Evolutionary conservation across 805 yeast species (phyloP).

Genomic region (Nakazawaea populi): DNA sequence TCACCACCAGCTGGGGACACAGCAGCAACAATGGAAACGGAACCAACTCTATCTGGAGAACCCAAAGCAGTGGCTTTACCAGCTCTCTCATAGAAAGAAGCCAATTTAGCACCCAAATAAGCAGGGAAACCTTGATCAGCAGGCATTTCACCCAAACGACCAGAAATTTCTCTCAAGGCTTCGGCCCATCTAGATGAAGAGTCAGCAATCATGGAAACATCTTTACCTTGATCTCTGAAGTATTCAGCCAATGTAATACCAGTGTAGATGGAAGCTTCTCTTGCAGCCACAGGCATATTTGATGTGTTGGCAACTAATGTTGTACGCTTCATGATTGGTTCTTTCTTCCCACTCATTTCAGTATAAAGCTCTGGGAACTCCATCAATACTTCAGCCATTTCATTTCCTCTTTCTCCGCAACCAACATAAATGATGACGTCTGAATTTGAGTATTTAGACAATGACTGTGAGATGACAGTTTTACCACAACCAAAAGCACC

Average conservation of each 20-base stretch:
- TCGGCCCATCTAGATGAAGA: slow-evolving; percentile 99
- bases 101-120: slow-evolving; percentile 95
- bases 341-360: slow-evolving; percentile 87
- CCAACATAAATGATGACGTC: slow-evolving; percentile 96
- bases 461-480: slow-evolving; percentile 95
- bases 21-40: slow-evolving; percentile 99
- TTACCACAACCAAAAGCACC: slow-evolving; percentile 99
- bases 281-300: slow-evolving; percentile 99
- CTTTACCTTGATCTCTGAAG: slow-evolving; percentile 99
- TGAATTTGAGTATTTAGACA: slow-evolving; percentile 95
- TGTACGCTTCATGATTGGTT: slow-evolving; percentile 99
- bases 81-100: slow-evolving; percentile 99
- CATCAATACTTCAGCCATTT: slow-evolving; percentile 99
- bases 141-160: slow-evolving; percentile 99
- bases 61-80: slow-evolving; percentile 95
- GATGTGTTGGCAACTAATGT: slow-evolving; percentile 98
- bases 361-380: slow-evolving; percentile 98
- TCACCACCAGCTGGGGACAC: slow-evolving; percentile 99
- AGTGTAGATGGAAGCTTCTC: slow-evolving; percentile 99
- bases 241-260: slow-evolving; percentile 99
- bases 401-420: slow-evolving; percentile 95
- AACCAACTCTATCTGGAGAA: slow-evolving; percentile 93
- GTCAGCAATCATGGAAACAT: slow-evolving; percentile 99
- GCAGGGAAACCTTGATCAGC: slow-evolving; percentile 99
- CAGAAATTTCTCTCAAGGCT: slow-evolving; percentile 98